Evolutionary conservation across 768 basidiomycete genomes (phyloP).

Genomic region (Collybia sp.): DNA sequence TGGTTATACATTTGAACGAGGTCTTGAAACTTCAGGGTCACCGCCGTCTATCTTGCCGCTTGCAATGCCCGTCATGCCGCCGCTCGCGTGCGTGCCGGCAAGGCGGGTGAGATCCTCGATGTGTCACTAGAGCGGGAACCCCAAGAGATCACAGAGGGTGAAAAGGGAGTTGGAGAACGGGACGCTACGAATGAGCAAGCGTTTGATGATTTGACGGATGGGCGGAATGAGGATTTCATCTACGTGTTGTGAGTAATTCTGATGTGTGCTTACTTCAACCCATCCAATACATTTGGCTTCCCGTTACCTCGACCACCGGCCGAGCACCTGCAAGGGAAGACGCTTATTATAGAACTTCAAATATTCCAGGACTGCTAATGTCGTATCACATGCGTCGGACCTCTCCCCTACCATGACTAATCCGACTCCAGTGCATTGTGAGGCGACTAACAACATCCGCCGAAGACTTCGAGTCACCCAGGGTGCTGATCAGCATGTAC

Average conservation of each 20-base stretch:
- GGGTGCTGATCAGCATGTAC: slow-evolving; percentile 7
- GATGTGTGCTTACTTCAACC: too few relatives aligned
- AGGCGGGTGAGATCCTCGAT: slow-evolving; percentile 27
- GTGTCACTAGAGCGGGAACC: slow-evolving; percentile 29
- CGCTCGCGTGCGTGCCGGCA: slow-evolving; percentile 27
- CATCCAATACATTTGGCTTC: too few relatives aligned
- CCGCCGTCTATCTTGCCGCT: slow-evolving; percentile 28
- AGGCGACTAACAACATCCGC: slow-evolving; percentile 2
- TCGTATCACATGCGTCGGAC: too few relatives aligned
- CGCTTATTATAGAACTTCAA: too few relatives aligned
- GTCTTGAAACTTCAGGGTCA: slow-evolving; percentile 19
- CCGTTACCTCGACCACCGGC: too few relatives aligned
- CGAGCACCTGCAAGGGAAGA: too few relatives aligned
- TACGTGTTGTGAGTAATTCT: slow-evolving; percentile 15
- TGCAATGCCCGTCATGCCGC: slow-evolving; percentile 32
- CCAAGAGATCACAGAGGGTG: slow-evolving; percentile 4
- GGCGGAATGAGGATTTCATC: slow-evolving; percentile 27
- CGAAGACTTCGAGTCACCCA: slow-evolving; percentile 2
- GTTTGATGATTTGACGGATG: slow-evolving; percentile 34
- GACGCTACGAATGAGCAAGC: slow-evolving; percentile 22
- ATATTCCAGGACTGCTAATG: too few relatives aligned
- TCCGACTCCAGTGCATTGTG: neutral
- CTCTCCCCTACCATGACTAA: neutral
- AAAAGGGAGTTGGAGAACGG: neutral
- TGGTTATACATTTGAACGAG: neutral